phyloP scores from a whole-genome alignment of 192 early-diverging fungal species.

The Backusella westeae region DNA sequence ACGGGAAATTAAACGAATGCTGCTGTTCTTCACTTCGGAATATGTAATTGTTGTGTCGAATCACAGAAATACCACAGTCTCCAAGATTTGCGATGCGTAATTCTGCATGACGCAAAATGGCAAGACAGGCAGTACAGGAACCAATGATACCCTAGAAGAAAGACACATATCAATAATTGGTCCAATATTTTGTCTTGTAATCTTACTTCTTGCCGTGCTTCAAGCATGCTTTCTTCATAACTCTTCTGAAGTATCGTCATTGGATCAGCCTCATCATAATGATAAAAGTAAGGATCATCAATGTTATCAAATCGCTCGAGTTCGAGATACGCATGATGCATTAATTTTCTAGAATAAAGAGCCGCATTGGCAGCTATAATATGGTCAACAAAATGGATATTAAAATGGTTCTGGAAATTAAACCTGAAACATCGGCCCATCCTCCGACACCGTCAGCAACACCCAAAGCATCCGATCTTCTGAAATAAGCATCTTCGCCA shows the following conservation, averaged over 20 bases:
- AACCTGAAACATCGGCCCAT: constrained; percentile 56
- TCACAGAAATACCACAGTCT: constrained; percentile 88
- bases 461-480: constrained; percentile 81
- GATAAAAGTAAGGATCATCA: constrained; percentile 70
- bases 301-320: constrained; percentile 86
- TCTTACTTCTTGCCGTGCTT: constrained; percentile 64
- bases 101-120: constrained; percentile 86
- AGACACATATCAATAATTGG: neutral
- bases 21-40: constrained; percentile 97
- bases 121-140: constrained; percentile 88
- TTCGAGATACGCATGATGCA: constrained; percentile 89
- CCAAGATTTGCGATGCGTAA: constrained; percentile 93
- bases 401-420: neutral
- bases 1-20: constrained; percentile 98
- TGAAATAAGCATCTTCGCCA: constrained; percentile 96
- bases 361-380: constrained; percentile 81
- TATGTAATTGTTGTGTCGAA: constrained; percentile 82
- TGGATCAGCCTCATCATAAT: constrained; percentile 79
- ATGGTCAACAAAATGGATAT: neutral
- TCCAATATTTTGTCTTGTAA: neutral
- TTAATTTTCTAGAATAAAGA: constrained; percentile 87
- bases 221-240: constrained; percentile 71
- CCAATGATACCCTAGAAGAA: constrained; percentile 67
- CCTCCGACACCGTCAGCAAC: constrained; percentile 97
- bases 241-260: constrained; percentile 73